Conservation (phyloP, 1,284 basidiomycete genomes). For the Ceratobasidium sp. region DNA sequence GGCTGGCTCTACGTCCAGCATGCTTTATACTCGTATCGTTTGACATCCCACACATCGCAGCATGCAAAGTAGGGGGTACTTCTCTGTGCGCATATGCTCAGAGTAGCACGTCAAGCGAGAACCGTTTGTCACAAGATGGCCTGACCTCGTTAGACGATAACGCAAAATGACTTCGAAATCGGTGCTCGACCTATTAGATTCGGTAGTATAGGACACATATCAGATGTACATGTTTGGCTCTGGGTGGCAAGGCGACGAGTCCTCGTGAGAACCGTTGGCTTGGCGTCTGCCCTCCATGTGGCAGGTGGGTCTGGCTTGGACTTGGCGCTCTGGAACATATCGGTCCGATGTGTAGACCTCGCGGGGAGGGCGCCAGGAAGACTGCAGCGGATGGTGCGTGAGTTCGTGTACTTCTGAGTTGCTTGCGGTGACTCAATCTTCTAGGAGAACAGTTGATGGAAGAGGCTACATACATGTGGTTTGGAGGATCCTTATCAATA, state of each 20-base stretch:
- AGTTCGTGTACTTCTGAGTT: conserved; percentile 14
- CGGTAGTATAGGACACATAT: neutral
- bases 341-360: neutral
- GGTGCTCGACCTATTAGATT: neutral
- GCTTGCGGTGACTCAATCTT: conserved; percentile 28
- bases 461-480: conserved; percentile 2
- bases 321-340: conserved; percentile 10
- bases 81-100: conserved; percentile 20
- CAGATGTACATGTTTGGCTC: neutral
- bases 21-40: conserved; percentile 2
- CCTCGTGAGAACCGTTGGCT: conserved; percentile 9
- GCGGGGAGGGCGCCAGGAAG: conserved; percentile 8
- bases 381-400: neutral
- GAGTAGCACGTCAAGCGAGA: conserved; percentile 4
- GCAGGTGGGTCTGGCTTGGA: neutral
- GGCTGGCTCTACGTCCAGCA: neutral
- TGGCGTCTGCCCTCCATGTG: neutral
- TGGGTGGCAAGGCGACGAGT: neutral
- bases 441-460: neutral
- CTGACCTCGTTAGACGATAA: neutral
- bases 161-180: conserved; percentile 20
- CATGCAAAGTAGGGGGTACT: neutral
- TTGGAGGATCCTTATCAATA: neutral
- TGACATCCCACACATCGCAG: neutral
- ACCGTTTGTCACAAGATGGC: neutral